Conservation (phyloP, 2,329 filamentous ascomycete species). For the Mollisia scopiformis region DNA sequence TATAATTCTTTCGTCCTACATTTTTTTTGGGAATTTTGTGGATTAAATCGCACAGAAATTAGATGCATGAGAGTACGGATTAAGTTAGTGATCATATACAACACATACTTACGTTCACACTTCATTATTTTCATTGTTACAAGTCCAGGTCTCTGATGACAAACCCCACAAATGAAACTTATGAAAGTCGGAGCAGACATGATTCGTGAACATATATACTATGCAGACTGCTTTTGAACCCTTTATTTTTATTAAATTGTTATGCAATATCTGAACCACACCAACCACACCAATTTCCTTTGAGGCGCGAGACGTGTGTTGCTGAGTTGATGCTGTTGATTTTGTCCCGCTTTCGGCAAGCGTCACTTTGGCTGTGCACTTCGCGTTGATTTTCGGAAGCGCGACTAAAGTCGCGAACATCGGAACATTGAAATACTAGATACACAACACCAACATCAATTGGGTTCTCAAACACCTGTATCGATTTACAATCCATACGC, state of each 20-base stretch:
- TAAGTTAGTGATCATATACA: neutral
- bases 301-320: constrained; percentile 12
- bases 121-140: too few species aligned
- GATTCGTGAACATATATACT: too few species aligned
- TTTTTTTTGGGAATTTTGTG: too few species aligned
- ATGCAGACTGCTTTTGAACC: neutral
- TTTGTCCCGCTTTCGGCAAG: constrained; percentile 7
- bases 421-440: neutral
- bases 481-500: neutral
- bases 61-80: neutral
- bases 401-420: constrained; percentile 3
- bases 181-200: too few species aligned
- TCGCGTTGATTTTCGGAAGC: neutral
- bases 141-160: too few species aligned
- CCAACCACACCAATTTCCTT: neutral
- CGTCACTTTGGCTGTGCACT: neutral
- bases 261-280: neutral
- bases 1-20: too few species aligned
- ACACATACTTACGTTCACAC: too few species aligned
- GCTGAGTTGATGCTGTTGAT: constrained; percentile 18
- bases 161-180: too few species aligned
- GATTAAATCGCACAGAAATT: neutral
- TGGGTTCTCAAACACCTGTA: neutral
- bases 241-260: neutral
- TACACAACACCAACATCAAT: neutral